Base-by-base conservation (phyloP, 495 filamentous ascomycete species). In the Lentithecium fluviatile region DNA sequence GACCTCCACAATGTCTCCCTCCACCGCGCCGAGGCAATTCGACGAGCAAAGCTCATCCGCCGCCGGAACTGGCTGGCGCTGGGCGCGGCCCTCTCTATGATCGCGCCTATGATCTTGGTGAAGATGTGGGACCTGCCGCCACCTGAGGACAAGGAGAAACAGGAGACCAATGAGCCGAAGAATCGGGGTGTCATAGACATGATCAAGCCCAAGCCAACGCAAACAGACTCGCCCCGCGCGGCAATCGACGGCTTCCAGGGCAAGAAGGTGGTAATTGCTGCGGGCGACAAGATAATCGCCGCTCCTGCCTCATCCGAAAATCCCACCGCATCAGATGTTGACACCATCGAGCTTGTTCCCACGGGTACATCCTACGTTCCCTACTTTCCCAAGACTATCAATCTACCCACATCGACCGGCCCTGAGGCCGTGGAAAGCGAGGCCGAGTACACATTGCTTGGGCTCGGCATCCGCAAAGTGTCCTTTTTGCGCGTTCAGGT, bases 401-500 rank as follows among this genome's bases (percentile, higher is more conserved):
- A 77, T 36, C 75, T 95, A 0, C 81, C 85, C 1, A 56, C 75
- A 7, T 72, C 36, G 58, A 17, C 56, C 57, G 20, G 52, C 56
- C 21, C 51, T 52, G 13, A 70, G 56, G 2, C 63, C 43, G 37
- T 64, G 58, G 75, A 56, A 8, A 69, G 64, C 26, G 75, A 77
- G 21, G 80, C 85, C 25, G 89, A 95, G 62, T 97, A 96, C 72
- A 89, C 89, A 25, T 81, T 97, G 0, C 78, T 97, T 6, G 94
- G 94, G 0, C 77, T 96, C 38, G 94, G 94, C 8, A 82, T 93
- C 50, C 83, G 94, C 52, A 93, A 87, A 7, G 94, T 98, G 19
- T 91, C 86, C 37, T 95, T 97, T 70, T 71, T 98, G 42, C 75
- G 82, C n/a, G 88, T 98, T 24, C 85, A 95, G 71, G 94, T 98